Evolutionary conservation across 2,329 filamentous ascomycete species (phyloP), one percentile per base, ranked within the genome.

Genomic region (Proliferodiscus dingleyae): DNA sequence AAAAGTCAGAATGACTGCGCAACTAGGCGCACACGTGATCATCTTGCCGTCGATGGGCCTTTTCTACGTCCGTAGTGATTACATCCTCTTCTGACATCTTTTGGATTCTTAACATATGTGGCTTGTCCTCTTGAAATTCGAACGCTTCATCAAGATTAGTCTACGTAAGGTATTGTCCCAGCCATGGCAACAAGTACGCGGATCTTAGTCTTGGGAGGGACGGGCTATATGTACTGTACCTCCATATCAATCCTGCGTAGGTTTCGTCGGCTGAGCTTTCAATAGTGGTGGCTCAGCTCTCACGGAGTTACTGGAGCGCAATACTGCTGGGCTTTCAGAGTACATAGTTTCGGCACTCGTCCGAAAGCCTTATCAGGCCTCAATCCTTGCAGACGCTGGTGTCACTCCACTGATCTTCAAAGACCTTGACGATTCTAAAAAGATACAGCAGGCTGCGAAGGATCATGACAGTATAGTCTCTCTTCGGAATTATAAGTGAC

Each of bases 351-450:
- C 58, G 7, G 57, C 53, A 2, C 47, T 61, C 0, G 53, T 62
- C 4, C 49, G 59, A 15, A 53, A 55, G 28, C 34, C 49, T 26
- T 54, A 53, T 4, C 57, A 59, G 29, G 56, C 52, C n/a, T 49
- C 47, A 6, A 48, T 50, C 13, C 43, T 62, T 6, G 28, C 46
- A 28, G 51, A 53, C 6, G 49, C 50, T 10, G 55, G 59, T 3
- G 49, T 59, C 18, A 51, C 30, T 5, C 37, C 52, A 2, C 19
- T 58, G 1, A 34, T 58, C 2, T 59, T 61, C 46, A 50, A 55
- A 19, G 47, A 48, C 29, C 50, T 61, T 1, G 51, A 57, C 45
- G 52, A 57, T 38, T 40, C 47, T 15, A 47, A 58, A 2, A 41
- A 43, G 13, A 54, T 59, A 29, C 21, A 37, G 11, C 45, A 47